phyloP scores from a whole-genome alignment of 164 flowering plant genomes.

The Tinospora cordifolia region DNA sequence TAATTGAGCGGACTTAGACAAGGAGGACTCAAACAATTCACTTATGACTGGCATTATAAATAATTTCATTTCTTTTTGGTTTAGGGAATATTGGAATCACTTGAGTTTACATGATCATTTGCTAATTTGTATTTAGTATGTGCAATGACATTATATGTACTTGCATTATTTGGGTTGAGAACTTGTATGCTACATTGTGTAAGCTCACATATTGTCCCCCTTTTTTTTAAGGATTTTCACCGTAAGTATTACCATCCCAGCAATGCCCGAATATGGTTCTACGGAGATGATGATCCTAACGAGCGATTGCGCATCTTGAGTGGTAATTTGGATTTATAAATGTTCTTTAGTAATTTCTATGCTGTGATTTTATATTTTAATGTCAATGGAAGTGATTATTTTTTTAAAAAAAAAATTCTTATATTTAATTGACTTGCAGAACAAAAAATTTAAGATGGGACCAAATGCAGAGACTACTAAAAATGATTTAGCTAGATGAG shows the following conservation, averaged over 20 bases:
- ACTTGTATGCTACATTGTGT: not conserved
- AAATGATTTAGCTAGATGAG: not conserved
- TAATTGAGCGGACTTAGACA: too few relatives aligned
- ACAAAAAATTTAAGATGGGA: not conserved
- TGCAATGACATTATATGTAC: too few relatives aligned
- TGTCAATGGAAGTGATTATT: too few relatives aligned
- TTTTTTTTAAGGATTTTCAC: slow-evolving; percentile 72
- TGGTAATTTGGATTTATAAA: slow-evolving; percentile 39
- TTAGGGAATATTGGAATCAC: not conserved
- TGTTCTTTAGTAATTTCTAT: not conserved
- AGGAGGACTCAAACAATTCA: too few relatives aligned
- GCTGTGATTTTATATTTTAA: too few relatives aligned
- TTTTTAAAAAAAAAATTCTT: too few relatives aligned
- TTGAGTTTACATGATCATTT: too few relatives aligned
- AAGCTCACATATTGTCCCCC: slow-evolving; percentile 4
- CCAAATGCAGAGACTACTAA: not conserved
- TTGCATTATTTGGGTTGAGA: not conserved
- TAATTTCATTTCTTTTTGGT: not conserved
- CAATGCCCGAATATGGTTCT: slow-evolving; percentile 97
- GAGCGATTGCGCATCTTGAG: slow-evolving; percentile 82
- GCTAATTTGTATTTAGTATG: too few relatives aligned
- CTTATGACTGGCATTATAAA: not conserved
- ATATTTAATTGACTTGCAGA: not conserved
- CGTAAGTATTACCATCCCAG: slow-evolving; percentile 88
- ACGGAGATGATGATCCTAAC: slow-evolving; percentile 92